Evolutionary conservation across 129 eudicot genomes (phyloP).

Genomic region (Logfia minima): DNA sequence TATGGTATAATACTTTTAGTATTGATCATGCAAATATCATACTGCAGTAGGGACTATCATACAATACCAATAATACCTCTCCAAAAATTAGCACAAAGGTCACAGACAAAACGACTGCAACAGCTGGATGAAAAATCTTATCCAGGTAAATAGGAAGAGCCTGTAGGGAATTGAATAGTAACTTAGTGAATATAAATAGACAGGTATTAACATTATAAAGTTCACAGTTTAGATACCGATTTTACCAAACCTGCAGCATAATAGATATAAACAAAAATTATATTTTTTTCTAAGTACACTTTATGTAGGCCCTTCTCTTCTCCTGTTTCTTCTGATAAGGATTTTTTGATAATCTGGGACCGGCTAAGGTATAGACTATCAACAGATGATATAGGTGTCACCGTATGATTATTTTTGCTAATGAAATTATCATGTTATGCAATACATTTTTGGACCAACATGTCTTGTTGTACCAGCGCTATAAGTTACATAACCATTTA

Average conservation of each 20-base stretch:
- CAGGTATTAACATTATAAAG: background rate
- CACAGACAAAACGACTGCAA: slow-evolving; percentile 86
- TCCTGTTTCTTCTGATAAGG: background rate
- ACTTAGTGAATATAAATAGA: background rate
- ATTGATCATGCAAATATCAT: slow-evolving; percentile 9
- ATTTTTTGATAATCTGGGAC: background rate
- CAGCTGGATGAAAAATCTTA: slow-evolving; percentile 76
- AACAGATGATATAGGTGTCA: background rate
- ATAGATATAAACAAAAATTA: background rate
- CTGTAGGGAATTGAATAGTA: slow-evolving; percentile 46
- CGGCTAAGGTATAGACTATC: background rate
- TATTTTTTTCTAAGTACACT: background rate
- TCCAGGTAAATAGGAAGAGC: slow-evolving; percentile 96
- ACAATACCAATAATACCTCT: slow-evolving; percentile 55
- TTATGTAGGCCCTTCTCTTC: background rate
- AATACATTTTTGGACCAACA: background rate
- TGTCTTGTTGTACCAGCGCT: background rate
- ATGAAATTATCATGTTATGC: background rate
- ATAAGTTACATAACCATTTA: background rate
- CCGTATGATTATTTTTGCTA: background rate
- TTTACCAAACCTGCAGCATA: background rate
- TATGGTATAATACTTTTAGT: slow-evolving; percentile 21
- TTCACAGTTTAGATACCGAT: slow-evolving; percentile 3
- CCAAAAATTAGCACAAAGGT: slow-evolving; percentile 93
- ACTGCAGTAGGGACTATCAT: background rate